Evolutionary conservation across 176 grass and related monocot genomes (phyloP).

Genomic region (Thinopyrum elongatum): DNA sequence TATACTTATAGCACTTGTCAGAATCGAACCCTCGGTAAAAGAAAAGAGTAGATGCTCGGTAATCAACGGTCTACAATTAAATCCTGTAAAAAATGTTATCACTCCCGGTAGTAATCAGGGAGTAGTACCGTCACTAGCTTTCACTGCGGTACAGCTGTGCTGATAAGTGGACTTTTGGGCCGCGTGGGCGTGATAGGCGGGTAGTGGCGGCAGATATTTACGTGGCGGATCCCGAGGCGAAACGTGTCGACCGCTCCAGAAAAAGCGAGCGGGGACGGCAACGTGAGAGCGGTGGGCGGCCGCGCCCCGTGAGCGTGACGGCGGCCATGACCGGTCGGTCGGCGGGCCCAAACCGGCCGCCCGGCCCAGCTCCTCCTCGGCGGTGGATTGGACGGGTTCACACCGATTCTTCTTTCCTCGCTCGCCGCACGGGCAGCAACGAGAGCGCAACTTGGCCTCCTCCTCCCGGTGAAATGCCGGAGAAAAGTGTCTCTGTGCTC

Average conservation of each 20-base stretch:
- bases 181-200: background rate
- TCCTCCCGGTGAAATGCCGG: too few species aligned
- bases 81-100: background rate
- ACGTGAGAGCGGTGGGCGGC: background rate
- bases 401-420: too few species aligned
- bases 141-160: background rate
- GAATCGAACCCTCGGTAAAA: too few species aligned
- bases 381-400: background rate
- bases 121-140: background rate
- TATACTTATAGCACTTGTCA: too few species aligned
- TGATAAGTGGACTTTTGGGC: conserved; percentile 33
- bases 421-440: background rate
- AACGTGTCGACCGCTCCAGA: conserved; percentile 3
- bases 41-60: too few species aligned
- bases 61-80: too few species aligned
- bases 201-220: background rate
- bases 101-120: background rate
- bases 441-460: background rate
- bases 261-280: background rate
- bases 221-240: background rate
- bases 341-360: background rate
- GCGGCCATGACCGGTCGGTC: too few species aligned
- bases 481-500: too few species aligned
- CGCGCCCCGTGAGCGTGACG: too few species aligned
- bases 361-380: background rate